These are phyloP conservation scores for Mucor sp. DNA, from an alignment of 371 early-diverging fungal species.

Conservation along the genomic window DNA sequence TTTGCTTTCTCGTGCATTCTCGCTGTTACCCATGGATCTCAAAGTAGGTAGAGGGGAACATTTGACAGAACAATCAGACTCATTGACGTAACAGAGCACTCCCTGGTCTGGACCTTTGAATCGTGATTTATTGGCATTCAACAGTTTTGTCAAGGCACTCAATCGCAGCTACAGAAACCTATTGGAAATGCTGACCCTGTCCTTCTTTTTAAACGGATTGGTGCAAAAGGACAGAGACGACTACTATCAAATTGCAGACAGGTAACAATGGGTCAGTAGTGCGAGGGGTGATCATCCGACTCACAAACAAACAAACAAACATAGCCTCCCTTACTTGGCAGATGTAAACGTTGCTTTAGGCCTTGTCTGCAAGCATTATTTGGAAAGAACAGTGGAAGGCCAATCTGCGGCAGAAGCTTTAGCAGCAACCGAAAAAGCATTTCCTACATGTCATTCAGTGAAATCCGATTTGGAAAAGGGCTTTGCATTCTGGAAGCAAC, in stretches of 20 bases:
- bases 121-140: constrained; percentile 77
- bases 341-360: constrained; percentile 61
- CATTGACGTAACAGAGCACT: constrained; percentile 31
- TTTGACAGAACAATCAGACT: neutral
- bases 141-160: constrained; percentile 65
- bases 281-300: no score
- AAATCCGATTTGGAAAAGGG: constrained; percentile 48
- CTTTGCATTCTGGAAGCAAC: constrained; percentile 56
- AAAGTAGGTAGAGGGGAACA: constrained; percentile 30
- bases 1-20: constrained; percentile 58
- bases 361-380: constrained; percentile 49
- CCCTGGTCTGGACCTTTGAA: constrained; percentile 69
- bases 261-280: no score
- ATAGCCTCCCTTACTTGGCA: constrained; percentile 52
- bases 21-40: constrained; percentile 53
- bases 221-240: constrained; percentile 56
- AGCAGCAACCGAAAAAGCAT: constrained; percentile 38
- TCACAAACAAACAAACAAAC: neutral
- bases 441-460: constrained; percentile 43
- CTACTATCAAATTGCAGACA: constrained; percentile 52
- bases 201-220: constrained; percentile 55
- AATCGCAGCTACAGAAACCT: constrained; percentile 64
- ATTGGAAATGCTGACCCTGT: constrained; percentile 61
- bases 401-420: constrained; percentile 27
- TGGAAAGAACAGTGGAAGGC: constrained; percentile 38